Evolutionary conservation across 2,329 filamentous ascomycete species (phyloP).

Genomic region (Diaporthe aspalathi): DNA sequence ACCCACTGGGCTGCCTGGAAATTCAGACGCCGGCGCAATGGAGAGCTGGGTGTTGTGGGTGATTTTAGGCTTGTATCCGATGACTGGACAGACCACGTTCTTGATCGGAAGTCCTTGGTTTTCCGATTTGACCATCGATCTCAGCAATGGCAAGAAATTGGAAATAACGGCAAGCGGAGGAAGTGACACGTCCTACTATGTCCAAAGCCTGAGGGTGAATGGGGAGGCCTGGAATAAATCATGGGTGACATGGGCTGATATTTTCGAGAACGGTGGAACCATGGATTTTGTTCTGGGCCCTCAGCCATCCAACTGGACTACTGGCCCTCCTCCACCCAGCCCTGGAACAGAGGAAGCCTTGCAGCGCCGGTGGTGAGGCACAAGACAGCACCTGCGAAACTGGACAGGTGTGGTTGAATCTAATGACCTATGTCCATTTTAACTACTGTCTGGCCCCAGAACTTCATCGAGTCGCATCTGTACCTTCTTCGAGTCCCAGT

Average conservation of each 20-base stretch:
- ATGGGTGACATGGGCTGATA: slow-evolving; percentile 74
- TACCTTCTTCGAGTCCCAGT: background rate
- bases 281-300: slow-evolving; percentile 73
- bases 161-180: slow-evolving; percentile 63
- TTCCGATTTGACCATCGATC: slow-evolving; percentile 66
- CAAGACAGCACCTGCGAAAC: no score
- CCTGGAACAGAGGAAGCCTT: slow-evolving; percentile 55
- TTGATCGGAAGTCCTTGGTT: slow-evolving; percentile 75
- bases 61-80: slow-evolving; percentile 75
- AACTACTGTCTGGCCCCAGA: background rate
- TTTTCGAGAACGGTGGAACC: slow-evolving; percentile 72
- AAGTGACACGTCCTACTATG: slow-evolving; percentile 63
- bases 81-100: slow-evolving; percentile 76
- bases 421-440: no score
- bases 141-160: slow-evolving; percentile 63
- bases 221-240: slow-evolving; percentile 70
- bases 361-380: slow-evolving; percentile 25
- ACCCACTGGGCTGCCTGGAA: slow-evolving; percentile 71
- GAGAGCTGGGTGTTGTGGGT: slow-evolving; percentile 77
- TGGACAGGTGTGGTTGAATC: no score
- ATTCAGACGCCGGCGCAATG: slow-evolving; percentile 79
- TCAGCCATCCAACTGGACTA: slow-evolving; percentile 65
- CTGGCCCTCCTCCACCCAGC: slow-evolving; percentile 70
- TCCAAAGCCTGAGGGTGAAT: slow-evolving; percentile 75
- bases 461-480: background rate